A percentile compares a stretch with the other conserved stretches of the same genome.
Conservation (phyloP, 768 basidiomycete genomes). For the Termitomyces titanicus region DNA sequence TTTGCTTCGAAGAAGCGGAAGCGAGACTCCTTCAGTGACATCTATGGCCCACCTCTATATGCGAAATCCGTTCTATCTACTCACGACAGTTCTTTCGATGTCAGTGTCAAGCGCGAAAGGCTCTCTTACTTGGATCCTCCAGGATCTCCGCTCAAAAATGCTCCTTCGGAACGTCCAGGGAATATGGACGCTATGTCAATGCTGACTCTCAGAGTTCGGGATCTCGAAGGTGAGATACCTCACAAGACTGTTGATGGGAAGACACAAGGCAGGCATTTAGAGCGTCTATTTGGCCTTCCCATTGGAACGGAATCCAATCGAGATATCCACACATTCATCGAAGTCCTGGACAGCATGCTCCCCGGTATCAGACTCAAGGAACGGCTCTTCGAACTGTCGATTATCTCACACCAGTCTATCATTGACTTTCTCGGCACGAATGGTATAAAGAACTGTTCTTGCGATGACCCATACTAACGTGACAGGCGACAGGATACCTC, state of each 20-base stretch:
- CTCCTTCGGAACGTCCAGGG: not conserved
- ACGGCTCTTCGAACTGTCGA: not conserved
- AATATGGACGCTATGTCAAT: not conserved
- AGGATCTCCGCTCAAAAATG: slow-evolving; percentile 2
- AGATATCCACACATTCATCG: slow-evolving; percentile 33
- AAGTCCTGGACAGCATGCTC: slow-evolving; percentile 16
- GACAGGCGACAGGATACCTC: slow-evolving; percentile 37
- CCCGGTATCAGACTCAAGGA: not conserved
- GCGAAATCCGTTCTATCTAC: not conserved
- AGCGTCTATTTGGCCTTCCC: slow-evolving; percentile 33
- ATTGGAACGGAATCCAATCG: slow-evolving; percentile 24
- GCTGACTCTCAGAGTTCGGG: slow-evolving; percentile 18
- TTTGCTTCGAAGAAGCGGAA: slow-evolving; percentile 27
- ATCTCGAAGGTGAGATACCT: slow-evolving; percentile 29
- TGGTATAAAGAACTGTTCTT: slow-evolving; percentile 22
- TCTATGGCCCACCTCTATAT: not conserved
- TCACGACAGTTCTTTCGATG: slow-evolving; percentile 3
- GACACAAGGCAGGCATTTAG: slow-evolving; percentile 21
- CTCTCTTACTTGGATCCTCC: slow-evolving; percentile 20
- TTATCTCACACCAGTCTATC: slow-evolving; percentile 18
- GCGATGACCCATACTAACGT: not conserved
- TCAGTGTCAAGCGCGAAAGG: slow-evolving; percentile 33
- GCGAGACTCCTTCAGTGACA: not conserved
- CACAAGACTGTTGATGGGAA: not conserved
- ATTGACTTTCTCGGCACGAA: slow-evolving; percentile 34